Base-by-base conservation (phyloP, 2,329 filamentous ascomycete species). In the Fusarium solani-melongenae region DNA sequence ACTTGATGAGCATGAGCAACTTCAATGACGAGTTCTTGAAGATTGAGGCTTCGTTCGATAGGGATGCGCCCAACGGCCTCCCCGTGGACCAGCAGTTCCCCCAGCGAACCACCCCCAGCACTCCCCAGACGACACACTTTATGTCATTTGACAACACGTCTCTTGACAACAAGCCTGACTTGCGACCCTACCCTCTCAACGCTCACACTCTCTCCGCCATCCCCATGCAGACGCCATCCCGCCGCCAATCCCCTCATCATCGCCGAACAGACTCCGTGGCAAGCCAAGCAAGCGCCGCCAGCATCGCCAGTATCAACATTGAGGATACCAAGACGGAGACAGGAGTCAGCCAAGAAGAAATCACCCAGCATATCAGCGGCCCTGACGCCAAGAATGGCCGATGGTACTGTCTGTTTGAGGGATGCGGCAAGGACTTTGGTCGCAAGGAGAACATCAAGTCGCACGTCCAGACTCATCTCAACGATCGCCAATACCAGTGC, bases 401-500 rank as follows among this genome's bases (percentile, higher is more conserved):
- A 82, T 96, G 93, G 92, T 86, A 91, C 8, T 96, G 93, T 80
- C 83, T 90, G n/a, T 95, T 85, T 66, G 88, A 94, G 10, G 92
- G 91, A 31, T 99, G 96, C 83, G 90, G 92, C 76, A 97, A 98
- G 83, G 90, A 92, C 62, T 98, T 99, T 80, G 96, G 95, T n/a
- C 91, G 96, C 76, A 97, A 98, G 82, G 96, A 99, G 83, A 98
- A 99, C 84, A 98, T 98, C 86, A 97, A 98, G 82, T 97, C 95
- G 1, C 96, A 99, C 82, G 94, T 99, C 15, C 96, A 99, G 84
- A 99, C 96, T 5, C 96, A 99, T 83, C 92, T 99, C 73, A 96
- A 97, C 78, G 96, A 99, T 82, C 90, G 96, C 56, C 96, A 98
- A 81, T 99, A 94, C 84, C 92, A 94, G 82, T 99, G 96, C 84